phyloP scores from a whole-genome alignment of 2,329 filamentous ascomycete genomes.

The Trichoderma hamatum region DNA sequence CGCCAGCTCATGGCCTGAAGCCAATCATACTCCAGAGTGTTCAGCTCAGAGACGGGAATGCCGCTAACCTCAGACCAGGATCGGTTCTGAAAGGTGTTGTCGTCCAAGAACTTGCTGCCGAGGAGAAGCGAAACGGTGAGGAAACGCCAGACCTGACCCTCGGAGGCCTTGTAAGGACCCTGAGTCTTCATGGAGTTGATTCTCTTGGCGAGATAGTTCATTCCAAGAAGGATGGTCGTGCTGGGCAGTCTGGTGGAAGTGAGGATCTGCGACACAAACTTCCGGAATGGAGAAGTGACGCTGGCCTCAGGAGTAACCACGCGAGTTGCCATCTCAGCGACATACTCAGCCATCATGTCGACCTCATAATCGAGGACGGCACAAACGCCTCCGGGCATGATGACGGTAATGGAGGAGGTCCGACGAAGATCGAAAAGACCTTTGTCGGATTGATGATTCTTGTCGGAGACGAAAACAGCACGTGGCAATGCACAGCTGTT shows the following conservation, averaged over 20 bases:
- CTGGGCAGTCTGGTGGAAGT: conserved; percentile 88
- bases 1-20: conserved; percentile 79
- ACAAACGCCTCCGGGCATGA: conserved; percentile 80
- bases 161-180: conserved; percentile 59
- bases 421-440: conserved; percentile 48
- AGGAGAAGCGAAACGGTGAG: conserved; percentile 82
- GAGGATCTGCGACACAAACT: conserved; percentile 89
- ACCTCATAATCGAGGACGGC: conserved; percentile 96
- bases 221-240: conserved; percentile 85
- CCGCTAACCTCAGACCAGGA: conserved; percentile 96
- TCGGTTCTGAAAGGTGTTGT: conserved; percentile 96
- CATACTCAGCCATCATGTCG: conserved; percentile 94
- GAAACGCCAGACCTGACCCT: conserved; percentile 82
- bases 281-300: conserved; percentile 76
- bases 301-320: conserved; percentile 56
- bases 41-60: conserved; percentile 81
- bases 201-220: conserved; percentile 85
- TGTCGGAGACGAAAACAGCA: conserved; percentile 28
- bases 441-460: conserved; percentile 41
- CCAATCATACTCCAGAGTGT: conserved; percentile 86
- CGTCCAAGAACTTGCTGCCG: conserved; percentile 93
- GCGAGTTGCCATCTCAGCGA: conserved; percentile 79
- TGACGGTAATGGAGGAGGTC: conserved; percentile 43
- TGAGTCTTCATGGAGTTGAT: conserved; percentile 71
- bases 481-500: conserved; percentile 19